phyloP scores from a whole-genome alignment of 805 yeast genomes.

The Starmerella bombicola region DNA sequence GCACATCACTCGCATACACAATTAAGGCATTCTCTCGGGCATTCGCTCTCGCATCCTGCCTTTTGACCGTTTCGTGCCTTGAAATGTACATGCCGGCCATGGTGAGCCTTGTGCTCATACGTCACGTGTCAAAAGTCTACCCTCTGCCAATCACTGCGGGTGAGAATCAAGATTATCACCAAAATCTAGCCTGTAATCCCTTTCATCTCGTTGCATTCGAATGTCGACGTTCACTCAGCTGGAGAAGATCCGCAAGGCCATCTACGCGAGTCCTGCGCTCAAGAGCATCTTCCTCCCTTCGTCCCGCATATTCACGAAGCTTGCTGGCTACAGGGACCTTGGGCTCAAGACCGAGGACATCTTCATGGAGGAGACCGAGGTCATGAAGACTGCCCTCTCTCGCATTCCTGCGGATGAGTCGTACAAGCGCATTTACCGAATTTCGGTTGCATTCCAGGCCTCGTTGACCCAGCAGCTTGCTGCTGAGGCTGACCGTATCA shows the following conservation, averaged over 20 bases:
- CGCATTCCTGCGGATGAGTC: conserved; percentile 77
- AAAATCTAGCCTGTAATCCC: too few species aligned
- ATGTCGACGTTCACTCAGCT: conserved; percentile 32
- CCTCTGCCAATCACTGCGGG: too few species aligned
- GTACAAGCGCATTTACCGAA: conserved; percentile 86
- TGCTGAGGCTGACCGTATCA: conserved; percentile 65
- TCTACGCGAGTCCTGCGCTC: conserved; percentile 67
- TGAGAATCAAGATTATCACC: too few species aligned
- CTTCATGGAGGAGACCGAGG: conserved; percentile 74
- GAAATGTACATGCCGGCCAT: too few species aligned
- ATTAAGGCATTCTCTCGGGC: too few species aligned
- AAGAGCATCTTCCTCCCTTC: conserved; percentile 67
- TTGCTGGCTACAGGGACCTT: conserved; percentile 87
- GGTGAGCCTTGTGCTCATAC: too few species aligned
- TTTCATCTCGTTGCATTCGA: too few species aligned
- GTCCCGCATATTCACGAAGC: conserved; percentile 57
- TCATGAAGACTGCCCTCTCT: conserved; percentile 71
- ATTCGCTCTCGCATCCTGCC: too few species aligned
- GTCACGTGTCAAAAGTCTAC: too few species aligned
- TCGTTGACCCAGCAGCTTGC: conserved; percentile 72
- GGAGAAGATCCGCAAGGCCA: conserved; percentile 46
- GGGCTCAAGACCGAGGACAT: conserved; percentile 85
- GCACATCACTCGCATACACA: too few species aligned
- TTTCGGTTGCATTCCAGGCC: conserved; percentile 82
- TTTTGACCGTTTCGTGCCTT: too few species aligned